Evolutionary conservation across 1,284 basidiomycete species (phyloP).

Genomic region (Boletus semigastroideus): DNA sequence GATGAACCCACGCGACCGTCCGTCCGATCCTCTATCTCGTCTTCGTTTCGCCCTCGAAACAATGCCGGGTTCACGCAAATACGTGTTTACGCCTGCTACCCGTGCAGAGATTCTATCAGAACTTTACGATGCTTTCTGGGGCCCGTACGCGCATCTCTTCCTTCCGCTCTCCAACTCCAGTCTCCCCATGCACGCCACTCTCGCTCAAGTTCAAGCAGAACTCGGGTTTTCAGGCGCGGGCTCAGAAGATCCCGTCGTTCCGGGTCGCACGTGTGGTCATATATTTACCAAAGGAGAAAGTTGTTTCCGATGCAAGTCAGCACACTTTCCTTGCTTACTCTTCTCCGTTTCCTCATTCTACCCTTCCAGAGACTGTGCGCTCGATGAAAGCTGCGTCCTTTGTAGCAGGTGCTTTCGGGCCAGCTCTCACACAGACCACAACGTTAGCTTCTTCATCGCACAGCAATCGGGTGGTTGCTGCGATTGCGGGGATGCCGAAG

Average conservation of each 20-base stretch:
- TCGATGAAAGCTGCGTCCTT: constrained; percentile 86
- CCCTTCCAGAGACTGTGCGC: constrained; percentile 74
- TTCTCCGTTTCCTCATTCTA: neutral
- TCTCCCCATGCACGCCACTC: constrained; percentile 56
- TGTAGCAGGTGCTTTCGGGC: constrained; percentile 87
- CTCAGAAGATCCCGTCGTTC: constrained; percentile 54
- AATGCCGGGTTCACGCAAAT: constrained; percentile 74
- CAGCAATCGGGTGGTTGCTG: constrained; percentile 91
- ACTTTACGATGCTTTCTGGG: constrained; percentile 79
- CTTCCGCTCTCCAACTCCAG: constrained; percentile 60
- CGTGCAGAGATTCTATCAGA: constrained; percentile 76
- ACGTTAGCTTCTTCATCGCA: constrained; percentile 87
- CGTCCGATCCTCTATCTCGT: constrained; percentile 61
- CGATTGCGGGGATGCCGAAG: constrained; percentile 89
- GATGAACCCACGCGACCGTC: constrained; percentile 53
- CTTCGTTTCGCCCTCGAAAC: constrained; percentile 74
- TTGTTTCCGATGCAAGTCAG: constrained; percentile 91
- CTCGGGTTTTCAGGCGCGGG: constrained; percentile 54
- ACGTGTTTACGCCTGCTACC: constrained; percentile 66
- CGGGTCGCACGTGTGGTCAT: constrained; percentile 70
- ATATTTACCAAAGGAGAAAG: constrained; percentile 85
- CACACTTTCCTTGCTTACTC: constrained; percentile 6
- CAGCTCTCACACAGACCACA: constrained; percentile 81
- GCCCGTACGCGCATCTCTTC: constrained; percentile 66
- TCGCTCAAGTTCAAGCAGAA: constrained; percentile 66